Evolutionary conservation across 148 eudicot genomes (phyloP).

Genomic region (Chenopodium berlandieri): DNA sequence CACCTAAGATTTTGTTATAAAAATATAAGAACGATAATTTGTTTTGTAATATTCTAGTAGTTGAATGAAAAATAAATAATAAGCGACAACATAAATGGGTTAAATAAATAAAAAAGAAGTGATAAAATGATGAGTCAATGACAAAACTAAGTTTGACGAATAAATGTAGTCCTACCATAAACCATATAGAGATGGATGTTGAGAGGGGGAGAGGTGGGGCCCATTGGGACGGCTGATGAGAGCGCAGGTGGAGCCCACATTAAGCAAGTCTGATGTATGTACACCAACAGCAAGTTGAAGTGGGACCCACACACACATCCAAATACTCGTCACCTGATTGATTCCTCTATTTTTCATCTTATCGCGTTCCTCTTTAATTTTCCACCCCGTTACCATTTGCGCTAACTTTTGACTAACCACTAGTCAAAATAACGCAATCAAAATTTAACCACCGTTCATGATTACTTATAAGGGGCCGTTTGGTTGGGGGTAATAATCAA

Average conservation of each 20-base stretch:
- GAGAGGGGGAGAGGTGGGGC: background rate
- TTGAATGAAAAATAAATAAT: background rate
- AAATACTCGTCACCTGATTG: slow-evolving; percentile 10
- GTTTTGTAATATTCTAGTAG: background rate
- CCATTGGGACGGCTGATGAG: slow-evolving; percentile 7
- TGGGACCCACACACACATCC: background rate
- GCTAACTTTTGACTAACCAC: background rate
- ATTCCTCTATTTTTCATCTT: background rate
- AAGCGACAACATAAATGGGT: background rate
- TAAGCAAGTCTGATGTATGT: background rate
- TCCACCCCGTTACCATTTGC: background rate
- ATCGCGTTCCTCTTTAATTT: background rate
- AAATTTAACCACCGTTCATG: too few relatives aligned
- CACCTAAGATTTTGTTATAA: too few relatives aligned
- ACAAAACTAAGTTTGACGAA: slow-evolving; percentile 10
- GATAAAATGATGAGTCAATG: background rate
- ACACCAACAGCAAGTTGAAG: background rate
- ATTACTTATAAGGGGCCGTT: too few relatives aligned
- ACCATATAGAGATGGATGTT: background rate
- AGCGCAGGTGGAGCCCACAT: slow-evolving; percentile 14
- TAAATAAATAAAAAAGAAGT: background rate
- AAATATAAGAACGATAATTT: background rate
- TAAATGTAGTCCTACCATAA: background rate
- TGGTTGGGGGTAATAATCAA: too few relatives aligned
- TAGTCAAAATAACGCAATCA: background rate